Evolutionary conservation across 2,329 filamentous ascomycete species (phyloP).

Genomic region (Talaromyces sp.): DNA sequence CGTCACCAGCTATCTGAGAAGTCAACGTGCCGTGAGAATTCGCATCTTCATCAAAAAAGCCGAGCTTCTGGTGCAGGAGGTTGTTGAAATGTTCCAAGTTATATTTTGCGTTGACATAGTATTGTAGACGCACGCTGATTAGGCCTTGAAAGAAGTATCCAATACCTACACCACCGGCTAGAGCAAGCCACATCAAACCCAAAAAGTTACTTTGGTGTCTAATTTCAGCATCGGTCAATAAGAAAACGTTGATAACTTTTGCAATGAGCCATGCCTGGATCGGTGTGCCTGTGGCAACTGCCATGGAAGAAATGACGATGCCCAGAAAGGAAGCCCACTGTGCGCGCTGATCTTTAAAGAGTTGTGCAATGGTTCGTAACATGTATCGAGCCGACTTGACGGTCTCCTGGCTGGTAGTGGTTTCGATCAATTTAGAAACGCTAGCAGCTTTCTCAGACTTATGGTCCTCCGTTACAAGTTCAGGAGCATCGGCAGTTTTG

Average conservation of each 20-base stretch:
- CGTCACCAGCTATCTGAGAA: conserved; percentile 48
- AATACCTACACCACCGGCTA: conserved; percentile 9
- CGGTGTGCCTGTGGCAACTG: conserved; percentile 6
- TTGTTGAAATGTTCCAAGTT: conserved; percentile 42
- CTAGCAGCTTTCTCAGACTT: neutral
- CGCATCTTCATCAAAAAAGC: conserved; percentile 44
- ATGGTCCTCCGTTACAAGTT: neutral
- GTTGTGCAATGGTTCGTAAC: conserved; percentile 21
- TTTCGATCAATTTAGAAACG: neutral
- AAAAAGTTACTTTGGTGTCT: conserved; percentile 1
- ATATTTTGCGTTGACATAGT: conserved; percentile 5
- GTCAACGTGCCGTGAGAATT: conserved; percentile 51
- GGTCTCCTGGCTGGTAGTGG: neutral
- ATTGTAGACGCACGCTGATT: conserved; percentile 5
- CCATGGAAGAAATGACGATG: neutral
- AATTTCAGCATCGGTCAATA: neutral
- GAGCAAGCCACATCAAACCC: conserved; percentile 9
- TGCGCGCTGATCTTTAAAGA: conserved; percentile 33
- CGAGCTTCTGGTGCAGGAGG: conserved; percentile 43
- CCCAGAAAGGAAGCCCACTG: conserved; percentile 29
- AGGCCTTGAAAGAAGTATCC: conserved; percentile 8
- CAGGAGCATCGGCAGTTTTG: neutral
- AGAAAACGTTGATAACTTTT: conserved; percentile 5
- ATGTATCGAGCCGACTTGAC: neutral
- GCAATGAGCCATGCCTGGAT: conserved; percentile 13